Base-by-base conservation (phyloP, 225 moss, liverwort and hornwort genomes). In the Asterella californica region DNA sequence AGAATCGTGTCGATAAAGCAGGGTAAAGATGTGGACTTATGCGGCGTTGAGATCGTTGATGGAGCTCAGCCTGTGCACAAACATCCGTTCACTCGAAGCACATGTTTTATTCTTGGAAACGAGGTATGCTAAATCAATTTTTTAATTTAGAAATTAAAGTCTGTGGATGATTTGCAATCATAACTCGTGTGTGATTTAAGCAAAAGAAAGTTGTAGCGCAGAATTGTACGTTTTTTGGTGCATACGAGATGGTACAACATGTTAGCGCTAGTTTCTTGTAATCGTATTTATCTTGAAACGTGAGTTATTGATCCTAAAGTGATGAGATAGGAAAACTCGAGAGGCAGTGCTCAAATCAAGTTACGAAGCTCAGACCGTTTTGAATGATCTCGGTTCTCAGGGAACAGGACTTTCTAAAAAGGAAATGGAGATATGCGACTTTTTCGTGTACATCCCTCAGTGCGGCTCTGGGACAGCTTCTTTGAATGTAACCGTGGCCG, bases 381-480 rank as follows among this genome's bases (percentile, higher is more conserved):
- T 21, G 57, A 57, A 57, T 57, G 25, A 24, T 30, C 18, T 4
- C 25, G 67, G 27, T 10, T 29, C 29, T 78, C 95, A 99, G 99
- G 99, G 99, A 83, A 99, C 90, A 60, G 99, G 99, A 76, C 90
- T 99, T 21, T 95, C 95, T 60, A 90, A 86, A 82, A 99, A 95
- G 83, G 99, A 99, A 89, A 99, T 94, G 90, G 92, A 99, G 76
- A 91, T 95, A 18, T 99, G 99, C 86, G 91, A 91, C 88, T 90
- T 88, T 76, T 99, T 99, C 75, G 91, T 99, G 68, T 99, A 99
- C 79, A 94, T 99, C 84, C 95, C 99, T 50, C 99, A 99, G 78
- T 90, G 85, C 82, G 99, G 99, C 34, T 83, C 91, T 70, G 99
- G 99, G 73, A 99, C 99, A 81, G 99, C 95, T 47, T 99, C 99